These are phyloP conservation scores for Rhododendron ferrugineum DNA, from an alignment of 148 eudicot species.

Conservation along the genomic window DNA sequence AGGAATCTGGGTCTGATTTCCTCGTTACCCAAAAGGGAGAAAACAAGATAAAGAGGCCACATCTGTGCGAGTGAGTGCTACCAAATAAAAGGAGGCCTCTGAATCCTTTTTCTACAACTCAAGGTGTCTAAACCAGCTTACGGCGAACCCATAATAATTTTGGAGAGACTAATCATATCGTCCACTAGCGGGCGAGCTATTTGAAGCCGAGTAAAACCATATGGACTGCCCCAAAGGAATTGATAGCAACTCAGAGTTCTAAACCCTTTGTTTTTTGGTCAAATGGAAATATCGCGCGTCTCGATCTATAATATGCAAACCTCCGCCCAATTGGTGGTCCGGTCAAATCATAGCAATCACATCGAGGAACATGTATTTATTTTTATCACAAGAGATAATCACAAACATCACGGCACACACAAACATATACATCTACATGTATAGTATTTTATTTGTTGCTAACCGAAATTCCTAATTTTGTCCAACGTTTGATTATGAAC, in stretches of 20 bases:
- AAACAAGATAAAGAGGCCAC: background rate
- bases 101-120: background rate
- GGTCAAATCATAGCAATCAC: background rate
- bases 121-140: no score
- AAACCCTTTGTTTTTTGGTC: background rate
- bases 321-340: background rate
- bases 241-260: background rate
- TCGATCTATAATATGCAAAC: background rate
- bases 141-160: background rate
- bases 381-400: background rate
- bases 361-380: background rate
- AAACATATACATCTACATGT: background rate
- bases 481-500: background rate
- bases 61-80: background rate
- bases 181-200: background rate
- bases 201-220: background rate
- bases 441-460: background rate
- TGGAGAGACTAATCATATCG: background rate
- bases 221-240: background rate
- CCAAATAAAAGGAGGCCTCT: background rate
- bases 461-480: background rate
- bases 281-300: background rate
- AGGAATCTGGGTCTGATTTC: background rate
- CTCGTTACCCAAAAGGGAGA: background rate
- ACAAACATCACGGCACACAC: background rate